Conservation (phyloP, 1,284 basidiomycete genomes). For the Cutaneotrichosporon arboriforme region DNA sequence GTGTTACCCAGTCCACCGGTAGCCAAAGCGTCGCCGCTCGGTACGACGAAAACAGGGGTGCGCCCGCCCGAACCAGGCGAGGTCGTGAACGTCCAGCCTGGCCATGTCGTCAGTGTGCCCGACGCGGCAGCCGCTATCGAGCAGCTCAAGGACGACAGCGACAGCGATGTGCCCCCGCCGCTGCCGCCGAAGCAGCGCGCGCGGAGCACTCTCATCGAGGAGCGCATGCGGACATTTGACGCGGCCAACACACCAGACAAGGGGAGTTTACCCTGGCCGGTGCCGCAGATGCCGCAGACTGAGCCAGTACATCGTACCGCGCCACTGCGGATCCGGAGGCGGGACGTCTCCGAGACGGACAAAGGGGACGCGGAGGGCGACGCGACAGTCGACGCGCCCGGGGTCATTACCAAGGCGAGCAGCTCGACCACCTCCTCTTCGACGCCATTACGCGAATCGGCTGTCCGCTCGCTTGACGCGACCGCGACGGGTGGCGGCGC, state of each 20-base stretch:
- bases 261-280: too few species aligned
- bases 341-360: too few species aligned
- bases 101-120: neutral
- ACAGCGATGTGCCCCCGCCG: conserved; percentile 1
- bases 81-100: neutral
- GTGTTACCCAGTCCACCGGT: neutral
- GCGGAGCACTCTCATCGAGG: neutral
- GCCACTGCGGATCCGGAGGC: neutral
- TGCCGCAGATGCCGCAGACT: neutral
- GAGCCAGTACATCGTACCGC: neutral
- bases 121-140: neutral
- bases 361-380: too few species aligned
- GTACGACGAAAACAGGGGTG: neutral
- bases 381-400: neutral
- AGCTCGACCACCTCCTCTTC: neutral
- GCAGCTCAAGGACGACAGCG: neutral
- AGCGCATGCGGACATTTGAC: neutral
- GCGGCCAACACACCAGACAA: neutral
- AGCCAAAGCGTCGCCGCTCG: neutral
- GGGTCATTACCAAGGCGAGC: neutral
- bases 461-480: conserved; percentile 32
- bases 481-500: neutral
- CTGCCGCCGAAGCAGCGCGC: conserved; percentile 5
- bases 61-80: neutral
- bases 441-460: conserved; percentile 23